Conservation (phyloP, 2,329 filamentous ascomycete genomes). For the Penicillium fuscoglaucum region DNA sequence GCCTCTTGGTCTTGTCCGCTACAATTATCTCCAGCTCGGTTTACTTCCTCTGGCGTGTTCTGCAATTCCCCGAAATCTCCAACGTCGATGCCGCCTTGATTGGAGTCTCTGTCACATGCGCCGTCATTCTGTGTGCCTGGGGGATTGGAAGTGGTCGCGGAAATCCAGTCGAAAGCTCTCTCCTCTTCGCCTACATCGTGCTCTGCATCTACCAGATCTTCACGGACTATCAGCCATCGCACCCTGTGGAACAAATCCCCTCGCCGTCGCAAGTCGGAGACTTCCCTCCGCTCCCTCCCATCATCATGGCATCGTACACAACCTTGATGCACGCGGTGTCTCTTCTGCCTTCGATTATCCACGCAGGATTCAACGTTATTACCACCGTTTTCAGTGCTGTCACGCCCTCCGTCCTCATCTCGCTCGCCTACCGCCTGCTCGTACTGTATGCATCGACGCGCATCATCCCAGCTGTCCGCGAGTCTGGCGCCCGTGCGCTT, state of each 20-base stretch:
- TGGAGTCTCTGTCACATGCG: conserved; percentile 87
- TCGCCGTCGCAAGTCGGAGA: conserved; percentile 63
- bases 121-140: conserved; percentile 88
- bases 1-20: conserved; percentile 80
- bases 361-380: conserved; percentile 81
- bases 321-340: conserved; percentile 83
- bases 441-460: conserved; percentile 94
- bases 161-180: conserved; percentile 90
- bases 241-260: conserved; percentile 57
- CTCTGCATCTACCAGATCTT: conserved; percentile 99
- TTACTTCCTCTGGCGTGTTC: conserved; percentile 95
- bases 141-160: conserved; percentile 92
- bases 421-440: conserved; percentile 86
- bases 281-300: conserved; percentile 91
- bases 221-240: conserved; percentile 89
- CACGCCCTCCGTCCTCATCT: conserved; percentile 93
- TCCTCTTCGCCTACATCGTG: conserved; percentile 96
- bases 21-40: conserved; percentile 90
- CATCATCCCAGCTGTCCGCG: conserved; percentile 90
- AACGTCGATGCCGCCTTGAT: conserved; percentile 92
- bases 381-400: conserved; percentile 93
- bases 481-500: conserved; percentile 78
- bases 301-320: conserved; percentile 98
- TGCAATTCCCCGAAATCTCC: conserved; percentile 87
- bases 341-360: conserved; percentile 77